A percentile compares a stretch with the other conserved stretches of the same genome.
Evolutionary conservation across 2,329 filamentous ascomycete species (phyloP).

Genomic region (Talaromyces sp.): DNA sequence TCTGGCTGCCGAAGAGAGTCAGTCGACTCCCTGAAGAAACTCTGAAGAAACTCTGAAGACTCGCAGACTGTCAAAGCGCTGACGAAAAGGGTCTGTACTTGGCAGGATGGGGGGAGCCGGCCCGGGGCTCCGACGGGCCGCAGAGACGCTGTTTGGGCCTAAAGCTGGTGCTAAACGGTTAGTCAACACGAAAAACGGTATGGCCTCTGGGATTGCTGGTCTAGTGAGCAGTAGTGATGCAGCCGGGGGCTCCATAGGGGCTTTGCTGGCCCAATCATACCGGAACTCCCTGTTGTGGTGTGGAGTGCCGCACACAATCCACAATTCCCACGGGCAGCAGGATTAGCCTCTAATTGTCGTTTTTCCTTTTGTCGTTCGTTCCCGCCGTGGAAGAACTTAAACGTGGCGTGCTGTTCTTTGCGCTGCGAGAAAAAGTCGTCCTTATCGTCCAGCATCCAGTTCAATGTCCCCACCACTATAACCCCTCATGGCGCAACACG

Average conservation of each 20-base stretch:
- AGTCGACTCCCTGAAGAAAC: too few relatives aligned
- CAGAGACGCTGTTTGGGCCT: not conserved
- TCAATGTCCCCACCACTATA: not conserved
- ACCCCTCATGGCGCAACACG: slow-evolving; percentile 4
- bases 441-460: not conserved
- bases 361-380: not conserved
- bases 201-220: too few relatives aligned
- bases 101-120: not conserved
- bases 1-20: not conserved
- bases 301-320: not conserved
- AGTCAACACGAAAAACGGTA: too few relatives aligned
- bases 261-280: not conserved
- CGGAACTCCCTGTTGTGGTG: not conserved
- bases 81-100: not conserved
- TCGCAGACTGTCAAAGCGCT: not conserved
- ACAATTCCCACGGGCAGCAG: too few relatives aligned
- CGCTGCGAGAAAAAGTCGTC: not conserved
- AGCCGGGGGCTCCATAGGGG: not conserved
- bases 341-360: too few relatives aligned
- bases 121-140: not conserved
- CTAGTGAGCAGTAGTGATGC: too few relatives aligned
- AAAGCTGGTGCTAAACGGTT: too few relatives aligned
- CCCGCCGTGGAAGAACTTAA: not conserved
- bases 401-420: not conserved
- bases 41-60: not conserved